Percentiles rank a stretch among this genome's conserved stretches.
phyloP scores from a whole-genome alignment of 2,329 filamentous ascomycete species.

The Metarhizium guizhouense region DNA sequence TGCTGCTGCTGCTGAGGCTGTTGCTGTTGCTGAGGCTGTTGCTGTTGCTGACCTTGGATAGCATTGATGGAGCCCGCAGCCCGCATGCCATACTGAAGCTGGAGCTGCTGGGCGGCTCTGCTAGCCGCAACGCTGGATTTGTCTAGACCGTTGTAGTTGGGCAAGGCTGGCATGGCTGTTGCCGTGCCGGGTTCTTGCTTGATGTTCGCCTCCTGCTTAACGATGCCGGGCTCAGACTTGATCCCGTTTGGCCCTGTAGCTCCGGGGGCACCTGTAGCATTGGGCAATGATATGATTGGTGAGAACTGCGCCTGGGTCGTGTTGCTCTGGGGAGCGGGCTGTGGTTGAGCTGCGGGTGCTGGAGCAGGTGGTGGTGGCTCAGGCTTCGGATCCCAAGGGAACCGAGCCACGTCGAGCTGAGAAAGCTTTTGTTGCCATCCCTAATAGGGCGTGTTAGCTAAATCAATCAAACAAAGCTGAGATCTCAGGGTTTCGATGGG shows the following conservation, averaged over 20 bases:
- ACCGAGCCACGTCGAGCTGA: constrained; percentile 72
- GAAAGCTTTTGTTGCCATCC: constrained; percentile 92
- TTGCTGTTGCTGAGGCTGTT: constrained; percentile 19
- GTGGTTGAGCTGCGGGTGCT: constrained; percentile 15
- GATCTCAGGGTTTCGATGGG: neutral
- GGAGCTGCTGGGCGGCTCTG: constrained; percentile 47
- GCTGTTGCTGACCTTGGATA: constrained; percentile 35
- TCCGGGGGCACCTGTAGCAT: constrained; percentile 19
- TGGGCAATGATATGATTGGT: constrained; percentile 20
- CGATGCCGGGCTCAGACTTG: constrained; percentile 32
- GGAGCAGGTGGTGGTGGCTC: constrained; percentile 39
- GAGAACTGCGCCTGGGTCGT: constrained; percentile 22
- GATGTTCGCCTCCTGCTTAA: constrained; percentile 40
- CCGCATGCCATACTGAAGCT: constrained; percentile 51
- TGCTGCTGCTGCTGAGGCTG: constrained; percentile 17
- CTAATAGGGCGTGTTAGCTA: constrained; percentile 34
- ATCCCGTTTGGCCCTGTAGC: constrained; percentile 25
- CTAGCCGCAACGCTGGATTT: constrained; percentile 37
- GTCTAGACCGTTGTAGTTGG: constrained; percentile 22
- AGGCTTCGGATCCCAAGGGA: constrained; percentile 91
- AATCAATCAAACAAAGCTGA: constrained; percentile 2
- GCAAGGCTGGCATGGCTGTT: constrained; percentile 23
- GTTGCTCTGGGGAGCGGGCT: constrained; percentile 12
- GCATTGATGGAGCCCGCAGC: constrained; percentile 60
- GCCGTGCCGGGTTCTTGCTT: constrained; percentile 34